Conservation (phyloP, 208 protist species). For the Trypanosoma caninum region DNA sequence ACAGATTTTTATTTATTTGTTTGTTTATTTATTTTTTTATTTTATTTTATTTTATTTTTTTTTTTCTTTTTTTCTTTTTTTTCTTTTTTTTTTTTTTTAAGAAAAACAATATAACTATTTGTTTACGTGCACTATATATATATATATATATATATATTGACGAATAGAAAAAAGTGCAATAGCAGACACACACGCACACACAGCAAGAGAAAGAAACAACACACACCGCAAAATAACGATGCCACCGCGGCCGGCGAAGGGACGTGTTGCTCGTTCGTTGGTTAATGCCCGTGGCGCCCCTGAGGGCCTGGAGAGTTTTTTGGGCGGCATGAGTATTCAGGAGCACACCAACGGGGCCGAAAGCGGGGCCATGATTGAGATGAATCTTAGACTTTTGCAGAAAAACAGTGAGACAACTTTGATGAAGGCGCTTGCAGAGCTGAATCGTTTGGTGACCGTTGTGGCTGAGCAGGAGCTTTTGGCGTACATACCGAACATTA, state of each 20-base stretch:
- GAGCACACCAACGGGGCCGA: slow-evolving; percentile 13
- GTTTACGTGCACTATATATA: neutral
- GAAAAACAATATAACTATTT: neutral
- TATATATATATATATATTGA: slow-evolving; percentile 3
- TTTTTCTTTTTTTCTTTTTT: neutral
- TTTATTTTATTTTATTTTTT: neutral
- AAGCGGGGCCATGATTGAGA: slow-evolving; percentile 32
- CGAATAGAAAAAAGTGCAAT: neutral
- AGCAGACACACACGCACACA: neutral
- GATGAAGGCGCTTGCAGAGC: slow-evolving; percentile 70
- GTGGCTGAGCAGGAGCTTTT: slow-evolving; percentile 35
- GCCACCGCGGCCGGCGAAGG: slow-evolving; percentile 50
- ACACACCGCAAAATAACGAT: no score
- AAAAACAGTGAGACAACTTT: slow-evolving; percentile 87
- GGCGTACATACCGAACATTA: slow-evolving; percentile 45
- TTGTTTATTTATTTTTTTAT: neutral
- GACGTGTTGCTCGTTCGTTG: slow-evolving; percentile 53
- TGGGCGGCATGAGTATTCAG: slow-evolving; percentile 48
- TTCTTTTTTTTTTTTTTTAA: neutral
- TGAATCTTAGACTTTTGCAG: slow-evolving; percentile 64
- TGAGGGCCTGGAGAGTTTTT: slow-evolving; percentile 60
- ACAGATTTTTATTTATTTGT: neutral
- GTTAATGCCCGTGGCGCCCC: slow-evolving; percentile 42
- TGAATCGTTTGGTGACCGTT: slow-evolving; percentile 32
- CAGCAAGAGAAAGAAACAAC: no score